A percentile compares a stretch with the other conserved stretches of the same genome.
Evolutionary conservation across 768 basidiomycete genomes (phyloP).

Genomic region (Russula griseocarnosa): DNA sequence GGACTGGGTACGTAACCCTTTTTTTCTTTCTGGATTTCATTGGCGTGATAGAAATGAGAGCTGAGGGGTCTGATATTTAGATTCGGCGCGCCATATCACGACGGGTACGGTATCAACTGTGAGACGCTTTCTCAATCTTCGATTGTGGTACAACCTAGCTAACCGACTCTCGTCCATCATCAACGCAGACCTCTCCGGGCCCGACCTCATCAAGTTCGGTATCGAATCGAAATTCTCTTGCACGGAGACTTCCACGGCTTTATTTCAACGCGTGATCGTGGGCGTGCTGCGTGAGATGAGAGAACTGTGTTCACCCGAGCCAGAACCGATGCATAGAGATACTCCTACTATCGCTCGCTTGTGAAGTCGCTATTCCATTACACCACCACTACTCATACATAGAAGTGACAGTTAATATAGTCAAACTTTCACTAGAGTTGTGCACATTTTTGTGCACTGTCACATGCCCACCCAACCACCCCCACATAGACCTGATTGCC

Average conservation of each 20-base stretch:
- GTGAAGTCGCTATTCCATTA: slow-evolving; percentile 14
- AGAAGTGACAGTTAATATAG: background rate
- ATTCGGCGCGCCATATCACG: slow-evolving; percentile 75
- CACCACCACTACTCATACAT: slow-evolving; percentile 10
- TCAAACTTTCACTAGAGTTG: background rate
- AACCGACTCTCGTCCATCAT: slow-evolving; percentile 9
- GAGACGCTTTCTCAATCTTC: slow-evolving; percentile 33
- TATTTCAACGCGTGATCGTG: slow-evolving; percentile 58
- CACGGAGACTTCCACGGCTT: slow-evolving; percentile 61
- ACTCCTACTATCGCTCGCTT: slow-evolving; percentile 11
- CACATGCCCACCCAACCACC: background rate
- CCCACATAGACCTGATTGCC: background rate
- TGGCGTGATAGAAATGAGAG: background rate
- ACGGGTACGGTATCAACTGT: slow-evolving; percentile 97
- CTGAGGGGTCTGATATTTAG: slow-evolving; percentile 34
- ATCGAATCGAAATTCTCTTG: slow-evolving; percentile 84
- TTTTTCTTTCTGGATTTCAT: background rate
- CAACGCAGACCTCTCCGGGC: slow-evolving; percentile 69
- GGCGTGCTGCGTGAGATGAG: slow-evolving; percentile 70
- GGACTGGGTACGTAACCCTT: slow-evolving; percentile 61
- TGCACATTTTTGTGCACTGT: slow-evolving; percentile 4
- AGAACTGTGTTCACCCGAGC: slow-evolving; percentile 27
- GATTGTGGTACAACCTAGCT: background rate
- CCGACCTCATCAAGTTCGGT: slow-evolving; percentile 81
- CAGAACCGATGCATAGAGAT: slow-evolving; percentile 17